Evolutionary conservation across 805 yeast species (phyloP).

Genomic region (Candida vaughaniae): DNA sequence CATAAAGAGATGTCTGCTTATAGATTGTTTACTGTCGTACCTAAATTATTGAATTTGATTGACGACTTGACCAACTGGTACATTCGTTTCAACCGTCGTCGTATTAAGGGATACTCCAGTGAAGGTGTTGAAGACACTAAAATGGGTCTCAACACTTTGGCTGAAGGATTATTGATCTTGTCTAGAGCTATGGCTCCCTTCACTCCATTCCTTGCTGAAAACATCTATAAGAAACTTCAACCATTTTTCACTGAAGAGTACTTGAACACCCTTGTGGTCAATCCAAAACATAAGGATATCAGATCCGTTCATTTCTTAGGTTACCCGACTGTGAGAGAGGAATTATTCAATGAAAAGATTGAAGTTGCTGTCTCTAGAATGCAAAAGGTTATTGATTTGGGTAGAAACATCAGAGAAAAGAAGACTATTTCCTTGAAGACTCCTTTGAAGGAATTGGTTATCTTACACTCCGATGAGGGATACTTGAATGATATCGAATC

Average conservation of each 20-base stretch:
- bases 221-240: conserved; percentile 75
- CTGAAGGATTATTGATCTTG: conserved; percentile 85
- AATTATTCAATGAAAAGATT: conserved; percentile 75
- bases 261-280: conserved; percentile 41
- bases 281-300: conserved; percentile 50
- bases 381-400: conserved; percentile 96
- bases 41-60: conserved; percentile 81
- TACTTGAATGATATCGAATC: conserved; percentile 79
- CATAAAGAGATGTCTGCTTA: conserved; percentile 89
- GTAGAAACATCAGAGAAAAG: conserved; percentile 96
- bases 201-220: conserved; percentile 93
- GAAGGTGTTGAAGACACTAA: conserved; percentile 81
- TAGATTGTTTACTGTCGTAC: conserved; percentile 94
- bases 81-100: conserved; percentile 95
- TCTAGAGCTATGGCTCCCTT: conserved; percentile 98
- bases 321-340: conserved; percentile 84
- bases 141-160: conserved; percentile 84
- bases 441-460: conserved; percentile 85
- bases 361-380: conserved; percentile 89
- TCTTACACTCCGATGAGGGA: conserved; percentile 72
- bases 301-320: conserved; percentile 91
- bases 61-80: conserved; percentile 98
- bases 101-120: conserved; percentile 84
- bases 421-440: conserved; percentile 90
- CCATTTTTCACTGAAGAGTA: conserved; percentile 59